phyloP scores from a whole-genome alignment of 345 rosid species.

The Citrus hindsii region DNA sequence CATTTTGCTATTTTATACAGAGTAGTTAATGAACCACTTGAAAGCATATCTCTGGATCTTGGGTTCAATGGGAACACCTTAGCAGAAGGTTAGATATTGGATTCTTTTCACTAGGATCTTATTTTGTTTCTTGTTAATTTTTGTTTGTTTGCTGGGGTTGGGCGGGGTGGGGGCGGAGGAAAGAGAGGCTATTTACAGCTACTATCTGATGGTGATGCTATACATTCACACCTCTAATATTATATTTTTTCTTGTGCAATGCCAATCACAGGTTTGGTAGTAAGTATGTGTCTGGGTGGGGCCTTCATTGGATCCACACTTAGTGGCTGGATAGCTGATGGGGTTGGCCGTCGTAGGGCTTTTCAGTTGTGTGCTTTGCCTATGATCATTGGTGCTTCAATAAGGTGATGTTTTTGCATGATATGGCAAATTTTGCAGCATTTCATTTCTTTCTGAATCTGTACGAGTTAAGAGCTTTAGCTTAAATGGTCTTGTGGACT shows the following conservation, averaged over 20 bases:
- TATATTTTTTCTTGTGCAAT: slow-evolving; percentile 5
- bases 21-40: slow-evolving; percentile 96
- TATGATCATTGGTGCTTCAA: slow-evolving; percentile 80
- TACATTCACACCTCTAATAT: not conserved
- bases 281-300: slow-evolving; percentile 89
- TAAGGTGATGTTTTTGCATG: slow-evolving; percentile 45
- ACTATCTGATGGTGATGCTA: not conserved
- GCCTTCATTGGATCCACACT: slow-evolving; percentile 77
- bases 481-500: no score
- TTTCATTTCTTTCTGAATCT: not conserved
- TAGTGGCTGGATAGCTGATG: slow-evolving; percentile 88
- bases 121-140: not conserved
- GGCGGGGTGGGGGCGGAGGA: not conserved
- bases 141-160: not conserved
- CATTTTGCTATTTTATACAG: slow-evolving; percentile 29
- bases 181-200: not conserved
- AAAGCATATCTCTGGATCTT: slow-evolving; percentile 81
- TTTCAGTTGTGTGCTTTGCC: slow-evolving; percentile 90
- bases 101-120: not conserved
- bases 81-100: slow-evolving; percentile 68
- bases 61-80: slow-evolving; percentile 84
- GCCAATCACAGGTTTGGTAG: slow-evolving; percentile 72
- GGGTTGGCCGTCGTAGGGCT: slow-evolving; percentile 79
- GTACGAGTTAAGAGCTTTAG: not conserved
- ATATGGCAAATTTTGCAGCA: slow-evolving; percentile 7